Percentiles rank a stretch among this genome's conserved stretches.
Evolutionary conservation across 768 basidiomycete genomes (phyloP).

Genomic region (Heimioporus sp.): DNA sequence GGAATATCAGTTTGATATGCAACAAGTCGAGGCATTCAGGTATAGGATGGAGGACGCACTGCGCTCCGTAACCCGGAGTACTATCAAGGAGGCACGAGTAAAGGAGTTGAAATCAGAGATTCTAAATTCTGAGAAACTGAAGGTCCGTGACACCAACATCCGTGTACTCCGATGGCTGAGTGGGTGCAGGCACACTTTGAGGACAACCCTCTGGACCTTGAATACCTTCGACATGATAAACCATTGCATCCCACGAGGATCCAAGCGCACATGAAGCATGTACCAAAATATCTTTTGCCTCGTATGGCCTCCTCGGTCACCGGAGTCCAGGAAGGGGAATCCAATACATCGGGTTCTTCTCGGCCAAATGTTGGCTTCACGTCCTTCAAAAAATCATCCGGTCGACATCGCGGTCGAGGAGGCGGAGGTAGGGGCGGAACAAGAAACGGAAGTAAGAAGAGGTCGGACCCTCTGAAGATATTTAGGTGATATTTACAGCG

Average conservation of each 20-base stretch:
- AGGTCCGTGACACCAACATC: slow-evolving; percentile 49
- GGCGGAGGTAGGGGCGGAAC: slow-evolving; percentile 40
- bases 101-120: slow-evolving; percentile 94
- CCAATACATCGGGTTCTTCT: slow-evolving; percentile 5
- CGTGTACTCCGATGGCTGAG: neutral
- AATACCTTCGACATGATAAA: slow-evolving; percentile 91
- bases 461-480: slow-evolving; percentile 80
- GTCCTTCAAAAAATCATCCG: slow-evolving; percentile 64
- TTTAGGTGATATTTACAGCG: slow-evolving; percentile 42
- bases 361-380: slow-evolving; percentile 53
- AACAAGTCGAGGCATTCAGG: slow-evolving; percentile 94
- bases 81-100: slow-evolving; percentile 86
- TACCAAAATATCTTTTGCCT: slow-evolving; percentile 90
- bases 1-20: slow-evolving; percentile 94
- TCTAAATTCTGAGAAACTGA: slow-evolving; percentile 93
- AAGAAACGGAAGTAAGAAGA: slow-evolving; percentile 52
- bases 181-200: slow-evolving; percentile 87
- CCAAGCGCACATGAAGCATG: slow-evolving; percentile 93
- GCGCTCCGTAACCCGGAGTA: slow-evolving; percentile 80
- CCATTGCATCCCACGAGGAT: slow-evolving; percentile 87
- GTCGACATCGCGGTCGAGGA: slow-evolving; percentile 51
- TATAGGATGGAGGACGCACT: slow-evolving; percentile 98
- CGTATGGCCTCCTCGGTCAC: slow-evolving; percentile 52
- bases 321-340: slow-evolving; percentile 33
- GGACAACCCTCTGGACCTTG: slow-evolving; percentile 91